Evolutionary conservation across 306 rosid species (phyloP).

Genomic region (Calophaca sinica): DNA sequence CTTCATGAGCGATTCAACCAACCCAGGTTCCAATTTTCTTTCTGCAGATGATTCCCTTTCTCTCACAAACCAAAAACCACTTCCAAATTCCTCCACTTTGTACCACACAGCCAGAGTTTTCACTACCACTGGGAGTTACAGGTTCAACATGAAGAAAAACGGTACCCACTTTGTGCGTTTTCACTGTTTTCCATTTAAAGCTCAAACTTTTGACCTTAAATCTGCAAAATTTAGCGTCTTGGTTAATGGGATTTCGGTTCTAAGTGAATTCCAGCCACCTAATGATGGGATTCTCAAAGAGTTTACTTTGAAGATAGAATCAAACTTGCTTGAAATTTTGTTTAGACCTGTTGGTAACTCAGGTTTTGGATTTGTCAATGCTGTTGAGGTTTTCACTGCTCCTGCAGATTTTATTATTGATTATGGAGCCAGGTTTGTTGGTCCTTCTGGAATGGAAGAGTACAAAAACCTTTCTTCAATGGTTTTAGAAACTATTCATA

Average conservation of each 20-base stretch:
- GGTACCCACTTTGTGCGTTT: slow-evolving; percentile 87
- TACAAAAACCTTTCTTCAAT: slow-evolving; percentile 67
- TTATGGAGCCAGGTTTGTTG: slow-evolving; percentile 68
- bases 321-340: slow-evolving; percentile 60
- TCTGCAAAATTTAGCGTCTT: slow-evolving; percentile 71
- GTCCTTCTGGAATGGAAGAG: slow-evolving; percentile 57
- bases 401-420: slow-evolving; percentile 78
- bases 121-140: slow-evolving; percentile 60
- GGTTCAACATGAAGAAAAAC: slow-evolving; percentile 65
- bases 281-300: slow-evolving; percentile 61
- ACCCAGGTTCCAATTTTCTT: slow-evolving; percentile 58
- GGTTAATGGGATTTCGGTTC: slow-evolving; percentile 56
- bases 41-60: slow-evolving; percentile 56
- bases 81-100: slow-evolving; percentile 53
- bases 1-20: slow-evolving; percentile 65
- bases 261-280: slow-evolving; percentile 45
- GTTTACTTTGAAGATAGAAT: slow-evolving; percentile 62
- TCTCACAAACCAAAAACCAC: slow-evolving; percentile 61
- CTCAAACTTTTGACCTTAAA: slow-evolving; percentile 57
- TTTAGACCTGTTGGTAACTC: slow-evolving; percentile 62
- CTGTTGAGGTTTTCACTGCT: slow-evolving; percentile 83
- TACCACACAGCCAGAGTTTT: slow-evolving; percentile 88
- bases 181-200: slow-evolving; percentile 81
- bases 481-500: slow-evolving; percentile 79
- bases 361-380: slow-evolving; percentile 78